Base-by-base conservation (phyloP, 208 protist genomes). In the Entamoeba moshkovskii region DNA sequence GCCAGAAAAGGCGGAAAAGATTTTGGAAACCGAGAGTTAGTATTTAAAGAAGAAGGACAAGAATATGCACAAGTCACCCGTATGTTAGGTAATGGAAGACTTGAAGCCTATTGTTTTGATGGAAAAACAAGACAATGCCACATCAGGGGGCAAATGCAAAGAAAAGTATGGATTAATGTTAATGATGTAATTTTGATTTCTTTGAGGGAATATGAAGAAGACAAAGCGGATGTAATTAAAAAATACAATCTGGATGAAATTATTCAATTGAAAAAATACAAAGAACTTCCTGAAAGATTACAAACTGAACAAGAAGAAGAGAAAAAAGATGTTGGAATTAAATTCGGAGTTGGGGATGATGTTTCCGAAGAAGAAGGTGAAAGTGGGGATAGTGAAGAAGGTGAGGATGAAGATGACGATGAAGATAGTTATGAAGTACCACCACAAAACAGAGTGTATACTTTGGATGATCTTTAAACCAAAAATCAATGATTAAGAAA, bases 11-110 rank as follows among this genome's bases (percentile, higher is more conserved):
- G 97, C 97, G 48, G 98, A 98, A 95, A 45, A 11, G 13, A 99
- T 99, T 96, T 98, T 98, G 96, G 97, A 98, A 99, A 99, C 96
- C 98, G 98, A 93, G 98, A 99, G 93, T 95, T 99, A 66, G 96
- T 98, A 42, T 98, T 98, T 93, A 97, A 98, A 91, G 98, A 99
- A 47, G 98, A 98, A 59, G 97, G 97, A 38, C 98, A 99, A 95
- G 98, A 99, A 95, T 99, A 99, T 96, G 99, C 97, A 2, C 97
- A 98, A 95, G 98, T 99, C 18, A 96, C 97, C 49, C 97, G 96
- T 91, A 98, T 99, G 94, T 97, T 99, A 42, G 99, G 99, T 48
- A 99, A 99, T 95, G 97, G 98, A 59, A 97, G 98, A 91, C 93
- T 99, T 11, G 97, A 99, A 95, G 98, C 98, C 25, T 96, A 97